Evolutionary conservation across 176 grass and related monocot genomes (phyloP), one percentile per base, ranked within the genome.

Genomic region (Hyparrhenia diplandra): DNA sequence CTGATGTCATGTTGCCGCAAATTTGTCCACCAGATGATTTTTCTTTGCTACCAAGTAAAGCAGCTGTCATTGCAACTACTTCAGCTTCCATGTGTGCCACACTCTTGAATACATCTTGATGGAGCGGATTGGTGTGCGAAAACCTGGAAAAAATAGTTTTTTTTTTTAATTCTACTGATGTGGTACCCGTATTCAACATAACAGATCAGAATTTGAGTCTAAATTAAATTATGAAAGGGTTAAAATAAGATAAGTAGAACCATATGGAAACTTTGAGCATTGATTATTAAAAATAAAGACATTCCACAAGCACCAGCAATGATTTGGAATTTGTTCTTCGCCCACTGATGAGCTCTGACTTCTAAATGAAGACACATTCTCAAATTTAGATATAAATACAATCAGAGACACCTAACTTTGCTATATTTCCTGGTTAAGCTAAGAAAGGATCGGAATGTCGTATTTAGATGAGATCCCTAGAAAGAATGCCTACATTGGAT

Each of bases 1-100:
- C 96, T 55, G 96, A 98, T 74, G 96, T 98, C 96, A 95, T 98
- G 72, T 98, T 98, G 47, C 96, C 96, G 49, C 96, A 98, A 72
- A 98, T 90, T 85, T 98, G 86, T 60, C 96, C 96, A 24, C 92
- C 96, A 4, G 90, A 95, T 64, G 87, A 64, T 71, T 84, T 88
- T 16, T 95, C 96, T 87, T 86, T 91, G 82, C 92, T 98, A 21
- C 96, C 96, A 69, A 98, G 90, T 76, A 98, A 83, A 62, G 92
- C 86, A 84, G 88, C 96, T 79, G 96, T 95, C 96, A 98, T 98
- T 32, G 92, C 87, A 83, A 98, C 92, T 63, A 98, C 96, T 87
- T 98, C 96, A 63, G 90, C 86, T 80, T 95, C 96, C 63, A 95
- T 87, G 45, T 83, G 52, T 70, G 90, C 86, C 65, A 98, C 96